Conservation (phyloP, 352 stramenopile species). For the Salisapilia sapeloensis region DNA sequence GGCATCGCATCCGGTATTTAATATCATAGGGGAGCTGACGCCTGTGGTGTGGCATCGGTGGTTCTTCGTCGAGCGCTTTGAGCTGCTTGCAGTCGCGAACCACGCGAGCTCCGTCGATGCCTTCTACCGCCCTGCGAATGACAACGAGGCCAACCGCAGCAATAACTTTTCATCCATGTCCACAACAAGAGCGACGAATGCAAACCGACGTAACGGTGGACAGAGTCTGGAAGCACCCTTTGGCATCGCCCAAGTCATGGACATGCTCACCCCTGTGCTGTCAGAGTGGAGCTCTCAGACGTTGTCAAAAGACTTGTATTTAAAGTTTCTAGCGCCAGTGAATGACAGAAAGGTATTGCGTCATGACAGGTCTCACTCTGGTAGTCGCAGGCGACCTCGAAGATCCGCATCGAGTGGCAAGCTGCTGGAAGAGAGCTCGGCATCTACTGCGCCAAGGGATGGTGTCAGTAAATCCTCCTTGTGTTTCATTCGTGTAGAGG, state of each 20-base stretch:
- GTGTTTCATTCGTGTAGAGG: constrained; percentile 69
- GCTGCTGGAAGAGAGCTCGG: no score
- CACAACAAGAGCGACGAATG: background rate
- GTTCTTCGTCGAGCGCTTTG: constrained; percentile 81
- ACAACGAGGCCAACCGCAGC: no score
- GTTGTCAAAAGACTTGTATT: constrained; percentile 59
- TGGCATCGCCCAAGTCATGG: constrained; percentile 32
- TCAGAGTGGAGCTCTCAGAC: constrained; percentile 65
- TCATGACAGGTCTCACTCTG: no score
- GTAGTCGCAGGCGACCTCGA: no score
- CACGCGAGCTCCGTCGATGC: constrained; percentile 35
- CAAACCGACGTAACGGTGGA: background rate
- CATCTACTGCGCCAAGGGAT: no score
- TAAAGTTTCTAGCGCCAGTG: constrained; percentile 36
- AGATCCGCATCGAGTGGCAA: no score
- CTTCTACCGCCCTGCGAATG: constrained; percentile 25
- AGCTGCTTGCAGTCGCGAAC: constrained; percentile 57
- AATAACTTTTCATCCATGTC: background rate
- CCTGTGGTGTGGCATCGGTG: constrained; percentile 80
- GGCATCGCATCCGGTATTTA: constrained; percentile 69
- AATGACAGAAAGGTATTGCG: no score
- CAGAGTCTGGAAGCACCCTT: constrained; percentile 4
- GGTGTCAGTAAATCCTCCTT: constrained; percentile 34
- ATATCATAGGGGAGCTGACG: constrained; percentile 76
- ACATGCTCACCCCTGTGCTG: constrained; percentile 34